Base-by-base conservation (phyloP, 2,329 filamentous ascomycete species). In the Fusarium sp. region DNA sequence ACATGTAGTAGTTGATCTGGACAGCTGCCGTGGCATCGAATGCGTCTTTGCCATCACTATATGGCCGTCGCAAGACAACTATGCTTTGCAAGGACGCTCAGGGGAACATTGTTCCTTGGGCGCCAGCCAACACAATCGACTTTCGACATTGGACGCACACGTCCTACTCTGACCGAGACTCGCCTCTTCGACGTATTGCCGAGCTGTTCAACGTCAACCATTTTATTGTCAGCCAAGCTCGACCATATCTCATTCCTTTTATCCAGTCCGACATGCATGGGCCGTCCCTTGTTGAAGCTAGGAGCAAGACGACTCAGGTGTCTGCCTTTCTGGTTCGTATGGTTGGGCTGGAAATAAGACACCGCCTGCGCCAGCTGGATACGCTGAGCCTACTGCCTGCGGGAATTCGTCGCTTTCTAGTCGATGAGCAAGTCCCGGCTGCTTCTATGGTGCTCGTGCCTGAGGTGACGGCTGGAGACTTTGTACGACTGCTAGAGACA, bases 141-240 rank as follows among this genome's bases (percentile, higher is more conserved):
- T 93, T 93, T 80, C 89, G 87, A n/a, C 90, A 93, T 50, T 93
- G 92, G 89, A 91, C 91, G 6, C 88, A 90, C 68, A 88, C 89
- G 23, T 89, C 88, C 8, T 92, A 93, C 81, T 88, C 88, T 48
- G 92, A 94, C 71, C 90, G 90, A 48, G 92, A 90, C 78, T 88
- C 88, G 1, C 89, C 89, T 2, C 88, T 97, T 1, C 88, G 91
- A 64, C 90, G 94, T 43, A 92, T 97, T 34, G 91, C 93, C 8
- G 93, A 96, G 83, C 89, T 96, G 13, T 97, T 97, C 88, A 97
- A 97, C 81, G 94, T 97, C 63, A 97, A 98, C 80, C 95, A 98
- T 85, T 98, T 97, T 84, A 95, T 98, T 74, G 92, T 98, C 75
- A 97, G 94, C 74, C 96, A 98, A 84, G 95, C 96, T 1, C 89